A percentile compares a stretch with the other conserved stretches of the same genome.
These are phyloP conservation scores for Pseudotulostoma volvatum DNA, from an alignment of 495 filamentous ascomycete genomes.

Conservation along the genomic window DNA sequence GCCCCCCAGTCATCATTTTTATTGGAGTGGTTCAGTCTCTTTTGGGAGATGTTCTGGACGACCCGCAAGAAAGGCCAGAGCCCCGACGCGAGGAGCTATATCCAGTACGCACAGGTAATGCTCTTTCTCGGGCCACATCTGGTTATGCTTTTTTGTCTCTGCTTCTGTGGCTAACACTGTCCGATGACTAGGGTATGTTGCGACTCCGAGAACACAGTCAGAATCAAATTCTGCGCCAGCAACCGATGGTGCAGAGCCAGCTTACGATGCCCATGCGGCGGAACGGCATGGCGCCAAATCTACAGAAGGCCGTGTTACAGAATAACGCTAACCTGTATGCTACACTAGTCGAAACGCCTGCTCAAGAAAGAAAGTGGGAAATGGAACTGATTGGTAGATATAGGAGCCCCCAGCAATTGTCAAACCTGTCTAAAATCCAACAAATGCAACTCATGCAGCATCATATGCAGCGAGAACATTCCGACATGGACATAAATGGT, in stretches of 20 bases:
- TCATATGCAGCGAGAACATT: conserved; percentile 72
- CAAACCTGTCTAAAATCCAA: conserved; percentile 52
- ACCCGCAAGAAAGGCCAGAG: conserved; percentile 46
- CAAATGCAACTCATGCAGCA: conserved; percentile 44
- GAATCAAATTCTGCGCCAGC: conserved; percentile 51
- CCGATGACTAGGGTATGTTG: conserved; percentile 19
- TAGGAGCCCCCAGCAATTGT: conserved; percentile 33
- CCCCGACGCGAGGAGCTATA: conserved; percentile 47
- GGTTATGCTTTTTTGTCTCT: too few relatives aligned
- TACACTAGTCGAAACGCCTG: conserved; percentile 2
- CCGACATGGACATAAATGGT: conserved; percentile 74
- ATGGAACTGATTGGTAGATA: neutral
- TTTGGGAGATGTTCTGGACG: conserved; percentile 86
- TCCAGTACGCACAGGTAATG: conserved; percentile 74
- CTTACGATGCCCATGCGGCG: conserved; percentile 36
- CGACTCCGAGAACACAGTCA: conserved; percentile 36
- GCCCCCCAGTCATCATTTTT: conserved; percentile 61
- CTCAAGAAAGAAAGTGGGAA: neutral
- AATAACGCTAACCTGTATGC: conserved; percentile 37
- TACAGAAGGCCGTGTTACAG: conserved; percentile 59
- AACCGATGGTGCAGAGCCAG: conserved; percentile 50
- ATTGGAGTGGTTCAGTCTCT: conserved; percentile 87
- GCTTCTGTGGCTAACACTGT: conserved; percentile 7
- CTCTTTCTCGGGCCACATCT: too few relatives aligned
- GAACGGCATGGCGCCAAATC: conserved; percentile 31